A percentile compares a stretch with the other conserved stretches of the same genome.
phyloP scores from a whole-genome alignment of 2,329 filamentous ascomycete genomes.

The Colletotrichum sp. region DNA sequence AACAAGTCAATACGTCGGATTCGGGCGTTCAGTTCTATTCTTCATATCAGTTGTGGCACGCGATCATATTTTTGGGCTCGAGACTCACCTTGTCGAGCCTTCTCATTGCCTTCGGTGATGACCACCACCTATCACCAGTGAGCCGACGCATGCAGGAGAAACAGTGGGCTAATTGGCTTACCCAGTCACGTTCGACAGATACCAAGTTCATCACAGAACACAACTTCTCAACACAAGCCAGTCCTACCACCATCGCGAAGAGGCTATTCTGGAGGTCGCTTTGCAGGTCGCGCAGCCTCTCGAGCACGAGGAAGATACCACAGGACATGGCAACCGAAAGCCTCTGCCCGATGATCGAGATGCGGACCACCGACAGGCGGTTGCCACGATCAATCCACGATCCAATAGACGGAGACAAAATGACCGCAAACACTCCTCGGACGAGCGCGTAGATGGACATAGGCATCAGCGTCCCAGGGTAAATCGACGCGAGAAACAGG shows the following conservation, averaged over 20 bases:
- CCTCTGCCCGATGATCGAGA: conserved; percentile 53
- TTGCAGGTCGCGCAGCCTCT: not conserved
- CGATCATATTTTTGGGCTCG: not conserved
- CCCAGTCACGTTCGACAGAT: not conserved
- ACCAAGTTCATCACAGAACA: conserved; percentile 1
- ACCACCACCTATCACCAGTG: conserved; percentile 42
- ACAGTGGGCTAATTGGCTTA: not conserved
- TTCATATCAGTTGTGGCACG: not conserved
- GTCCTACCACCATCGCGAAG: conserved; percentile 44
- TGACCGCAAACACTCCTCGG: conserved; percentile 61
- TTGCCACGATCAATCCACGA: conserved; percentile 60
- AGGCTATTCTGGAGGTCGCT: conserved; percentile 24
- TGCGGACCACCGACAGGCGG: conserved; percentile 54
- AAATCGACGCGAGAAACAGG: conserved; percentile 61
- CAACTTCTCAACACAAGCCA: conserved; percentile 45
- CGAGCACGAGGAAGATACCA: conserved; percentile 45
- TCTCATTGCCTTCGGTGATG: conserved; percentile 46
- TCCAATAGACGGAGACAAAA: conserved; percentile 65
- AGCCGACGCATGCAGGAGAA: not conserved
- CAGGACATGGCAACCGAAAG: conserved; percentile 53
- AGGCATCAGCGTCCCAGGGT: conserved; percentile 65
- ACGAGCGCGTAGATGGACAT: conserved; percentile 73
- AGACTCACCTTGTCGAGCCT: conserved; percentile 24
- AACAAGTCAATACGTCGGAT: conserved; percentile 65
- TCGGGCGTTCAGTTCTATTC: conserved; percentile 49